phyloP scores from a whole-genome alignment of 2,329 filamentous ascomycete species.

The Thermothelomyces thermophilus region DNA sequence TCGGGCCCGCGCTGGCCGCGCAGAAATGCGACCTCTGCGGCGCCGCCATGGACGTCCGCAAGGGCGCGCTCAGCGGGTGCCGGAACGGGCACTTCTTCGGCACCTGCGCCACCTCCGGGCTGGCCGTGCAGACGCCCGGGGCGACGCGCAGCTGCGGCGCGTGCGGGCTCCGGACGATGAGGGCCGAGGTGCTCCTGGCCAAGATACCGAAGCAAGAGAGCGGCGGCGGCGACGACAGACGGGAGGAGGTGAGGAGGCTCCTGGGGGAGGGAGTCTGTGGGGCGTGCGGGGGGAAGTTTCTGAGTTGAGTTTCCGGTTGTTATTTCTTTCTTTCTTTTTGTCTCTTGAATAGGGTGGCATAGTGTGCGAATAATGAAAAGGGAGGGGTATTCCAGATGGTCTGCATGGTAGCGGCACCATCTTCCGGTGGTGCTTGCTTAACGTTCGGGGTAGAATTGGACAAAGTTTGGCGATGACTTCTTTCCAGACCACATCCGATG shows the following conservation, averaged over 20 bases:
- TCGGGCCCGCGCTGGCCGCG: conserved; percentile 30
- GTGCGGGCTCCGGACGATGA: conserved; percentile 46
- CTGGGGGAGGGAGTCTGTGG: conserved; percentile 28
- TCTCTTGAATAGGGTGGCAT: too few species aligned
- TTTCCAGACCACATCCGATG: too few species aligned
- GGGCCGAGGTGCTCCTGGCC: conserved; percentile 35
- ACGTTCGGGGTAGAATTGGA: too few species aligned
- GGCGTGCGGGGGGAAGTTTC: conserved; percentile 33
- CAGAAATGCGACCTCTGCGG: conserved; percentile 41
- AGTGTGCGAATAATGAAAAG: too few species aligned
- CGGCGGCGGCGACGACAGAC: conserved; percentile 7
- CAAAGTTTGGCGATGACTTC: too few species aligned
- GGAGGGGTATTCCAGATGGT: too few species aligned
- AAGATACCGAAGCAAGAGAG: conserved; percentile 13
- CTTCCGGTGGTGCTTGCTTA: too few species aligned
- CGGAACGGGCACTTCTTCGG: conserved; percentile 34
- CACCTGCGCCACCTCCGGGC: conserved; percentile 45
- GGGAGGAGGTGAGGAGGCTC: conserved; percentile 17
- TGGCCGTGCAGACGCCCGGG: conserved; percentile 49
- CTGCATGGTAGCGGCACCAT: too few species aligned
- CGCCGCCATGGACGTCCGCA: conserved; percentile 26
- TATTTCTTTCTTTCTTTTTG: background rate
- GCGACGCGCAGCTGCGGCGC: conserved; percentile 49
- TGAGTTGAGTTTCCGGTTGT: conserved; percentile 26
- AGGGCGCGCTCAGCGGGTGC: conserved; percentile 27